Conservation (phyloP, 257 asterid species). For the Solanum tarijense region DNA sequence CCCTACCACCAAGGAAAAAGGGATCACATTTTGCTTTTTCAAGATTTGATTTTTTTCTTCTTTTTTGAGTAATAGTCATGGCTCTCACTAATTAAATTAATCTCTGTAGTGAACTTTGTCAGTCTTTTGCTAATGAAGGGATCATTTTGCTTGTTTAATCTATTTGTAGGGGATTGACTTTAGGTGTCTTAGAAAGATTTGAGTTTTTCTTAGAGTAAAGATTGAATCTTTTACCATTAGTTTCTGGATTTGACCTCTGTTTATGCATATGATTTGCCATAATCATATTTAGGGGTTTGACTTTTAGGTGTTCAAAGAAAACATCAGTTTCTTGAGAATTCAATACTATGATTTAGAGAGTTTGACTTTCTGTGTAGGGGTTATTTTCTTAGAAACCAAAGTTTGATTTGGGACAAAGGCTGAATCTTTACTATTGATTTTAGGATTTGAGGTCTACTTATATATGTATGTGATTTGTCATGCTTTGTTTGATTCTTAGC, state of each 20-base stretch:
- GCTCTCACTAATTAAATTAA: slow-evolving; percentile 33
- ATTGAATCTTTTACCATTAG: background rate
- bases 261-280: background rate
- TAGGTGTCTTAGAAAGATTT: background rate
- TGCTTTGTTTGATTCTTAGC: background rate
- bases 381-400: background rate
- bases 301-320: background rate
- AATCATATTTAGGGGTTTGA: background rate
- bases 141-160: background rate
- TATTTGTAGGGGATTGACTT: slow-evolving; percentile 10
- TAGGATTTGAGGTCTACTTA: background rate
- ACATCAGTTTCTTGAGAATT: background rate
- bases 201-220: background rate
- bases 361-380: background rate
- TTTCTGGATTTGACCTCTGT: background rate
- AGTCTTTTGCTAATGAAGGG: background rate
- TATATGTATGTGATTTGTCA: background rate
- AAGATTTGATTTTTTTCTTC: slow-evolving; percentile 9
- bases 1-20: background rate
- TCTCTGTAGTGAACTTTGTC: background rate
- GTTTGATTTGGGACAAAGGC: background rate
- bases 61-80: slow-evolving; percentile 7
- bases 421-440: background rate
- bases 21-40: background rate
- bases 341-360: background rate